A percentile compares a stretch with the other conserved stretches of the same genome.
These are phyloP conservation scores for Xerocomus brunneocitrinus DNA, from an alignment of 768 basidiomycete genomes.

Conservation along the genomic window DNA sequence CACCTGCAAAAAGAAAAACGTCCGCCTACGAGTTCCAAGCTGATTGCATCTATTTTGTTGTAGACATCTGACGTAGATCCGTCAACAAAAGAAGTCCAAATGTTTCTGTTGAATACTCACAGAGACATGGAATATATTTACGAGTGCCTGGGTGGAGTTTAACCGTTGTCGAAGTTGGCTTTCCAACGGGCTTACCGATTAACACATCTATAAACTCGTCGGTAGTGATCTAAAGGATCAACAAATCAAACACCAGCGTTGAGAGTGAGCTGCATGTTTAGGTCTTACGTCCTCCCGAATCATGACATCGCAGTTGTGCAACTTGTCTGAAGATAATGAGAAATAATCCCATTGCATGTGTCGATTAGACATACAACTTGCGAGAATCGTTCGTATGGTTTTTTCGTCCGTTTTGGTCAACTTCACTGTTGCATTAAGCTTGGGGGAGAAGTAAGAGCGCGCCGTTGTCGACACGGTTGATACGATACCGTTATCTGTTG, in stretches of 20 bases:
- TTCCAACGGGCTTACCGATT: slow-evolving; percentile 52
- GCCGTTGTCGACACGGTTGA: background rate
- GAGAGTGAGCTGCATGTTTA: slow-evolving; percentile 1
- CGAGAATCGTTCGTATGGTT: slow-evolving; percentile 88
- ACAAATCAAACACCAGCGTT: background rate
- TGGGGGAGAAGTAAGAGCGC: background rate
- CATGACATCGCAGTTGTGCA: slow-evolving; percentile 97
- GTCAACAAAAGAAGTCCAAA: background rate
- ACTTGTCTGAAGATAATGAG: slow-evolving; percentile 53
- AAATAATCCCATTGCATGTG: background rate
- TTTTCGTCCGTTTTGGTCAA: slow-evolving; percentile 93
- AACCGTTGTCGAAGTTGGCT: background rate
- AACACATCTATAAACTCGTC: slow-evolving; percentile 99
- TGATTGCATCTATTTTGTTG: slow-evolving; percentile 93
- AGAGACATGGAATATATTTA: slow-evolving; percentile 93
- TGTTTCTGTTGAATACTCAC: slow-evolving; percentile 37
- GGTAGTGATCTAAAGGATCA: slow-evolving; percentile 65
- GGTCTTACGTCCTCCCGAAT: slow-evolving; percentile 86
- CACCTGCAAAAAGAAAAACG: background rate
- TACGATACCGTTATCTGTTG: slow-evolving; percentile 61
- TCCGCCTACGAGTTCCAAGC: slow-evolving; percentile 53
- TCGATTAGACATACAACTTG: slow-evolving; percentile 57
- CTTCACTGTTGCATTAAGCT: slow-evolving; percentile 90
- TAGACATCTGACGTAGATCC: slow-evolving; percentile 67
- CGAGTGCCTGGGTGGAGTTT: slow-evolving; percentile 59